Evolutionary conservation across 257 asterid genomes (phyloP), one percentile per base, ranked within the genome.

Genomic region (Capsicum pubescens): DNA sequence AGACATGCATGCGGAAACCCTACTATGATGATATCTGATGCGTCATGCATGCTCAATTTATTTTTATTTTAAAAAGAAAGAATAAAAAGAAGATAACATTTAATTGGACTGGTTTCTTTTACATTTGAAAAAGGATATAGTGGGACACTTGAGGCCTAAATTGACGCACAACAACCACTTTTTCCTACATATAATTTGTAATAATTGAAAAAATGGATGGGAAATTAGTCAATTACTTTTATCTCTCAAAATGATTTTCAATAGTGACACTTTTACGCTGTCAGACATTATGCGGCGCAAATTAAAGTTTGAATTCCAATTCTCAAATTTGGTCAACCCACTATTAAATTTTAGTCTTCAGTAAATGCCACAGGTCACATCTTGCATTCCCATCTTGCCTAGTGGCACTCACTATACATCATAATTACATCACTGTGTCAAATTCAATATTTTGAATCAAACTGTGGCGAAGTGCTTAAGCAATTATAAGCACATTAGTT

Each of bases 281-380:
- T 32, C 81, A 76, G 46, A 54, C 26, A 76, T 76, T 76, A 54
- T 77, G 81, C 81, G 81, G 81, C 81, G 64, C 6, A 54, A 39
- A 39, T 39, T 39, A 39, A 52, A 76, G 50, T 15, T 77, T 32
- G 50, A 77, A 26, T 77, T 76, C 1, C 12, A 1, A 14, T 52
- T 77, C 8, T 77, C 9, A 77, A 54, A 77, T 21, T 69, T 76
- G 81, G 64, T 54, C 81, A 46, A 6, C 39, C 5, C 68, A 19
- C 14, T 19, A 61, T 61, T 19, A 60, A 19, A 2, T 19, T 15
- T 9, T n/a, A n/a, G 39, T 19, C 9, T 74, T 74, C 14, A 50
- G 19, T 19, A 77, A 77, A 54, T 52, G 81, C 26, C 81, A 77
- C 64, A 26, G 64, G 81, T 26, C 59, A 76, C 61, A 54, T 54